Conservation (phyloP, 2,329 filamentous ascomycete genomes). For the Clarireedia homoeocarpa region DNA sequence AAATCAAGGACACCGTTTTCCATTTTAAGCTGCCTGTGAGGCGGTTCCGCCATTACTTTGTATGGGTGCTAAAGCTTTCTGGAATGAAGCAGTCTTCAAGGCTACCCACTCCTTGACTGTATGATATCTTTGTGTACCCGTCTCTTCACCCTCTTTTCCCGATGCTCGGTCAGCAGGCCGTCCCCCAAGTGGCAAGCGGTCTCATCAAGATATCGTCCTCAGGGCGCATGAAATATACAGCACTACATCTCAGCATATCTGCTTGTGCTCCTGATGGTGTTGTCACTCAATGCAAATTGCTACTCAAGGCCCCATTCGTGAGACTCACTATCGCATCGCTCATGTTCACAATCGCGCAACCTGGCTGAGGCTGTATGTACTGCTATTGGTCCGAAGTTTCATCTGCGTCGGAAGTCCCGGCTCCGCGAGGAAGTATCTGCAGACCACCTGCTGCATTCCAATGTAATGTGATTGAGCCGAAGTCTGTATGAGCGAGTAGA, state of each 20-base stretch:
- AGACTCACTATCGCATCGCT: conserved; percentile 38
- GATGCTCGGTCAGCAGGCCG: background rate
- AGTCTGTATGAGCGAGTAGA: conserved; percentile 48
- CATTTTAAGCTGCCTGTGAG: background rate
- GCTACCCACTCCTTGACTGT: background rate
- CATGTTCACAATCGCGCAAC: conserved; percentile 38
- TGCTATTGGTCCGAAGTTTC: conserved; percentile 34
- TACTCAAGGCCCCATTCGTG: conserved; percentile 33
- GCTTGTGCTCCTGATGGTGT: conserved; percentile 40
- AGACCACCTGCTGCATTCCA: conserved; percentile 49
- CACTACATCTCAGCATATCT: conserved; percentile 36
- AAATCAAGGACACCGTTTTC: background rate
- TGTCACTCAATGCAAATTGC: conserved; percentile 42
- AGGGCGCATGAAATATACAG: conserved; percentile 45
- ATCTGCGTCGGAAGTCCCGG: conserved; percentile 12
- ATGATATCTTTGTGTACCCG: background rate
- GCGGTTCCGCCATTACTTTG: background rate
- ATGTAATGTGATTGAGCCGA: conserved; percentile 46
- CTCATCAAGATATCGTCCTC: conserved; percentile 38
- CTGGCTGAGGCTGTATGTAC: conserved; percentile 44
- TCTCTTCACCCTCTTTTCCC: background rate
- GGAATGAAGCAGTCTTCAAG: background rate
- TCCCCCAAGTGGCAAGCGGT: background rate
- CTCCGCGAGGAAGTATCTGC: conserved; percentile 40
- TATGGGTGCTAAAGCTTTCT: background rate